Conservation (phyloP, 2,329 filamentous ascomycete genomes). For the Penicillium sp. region DNA sequence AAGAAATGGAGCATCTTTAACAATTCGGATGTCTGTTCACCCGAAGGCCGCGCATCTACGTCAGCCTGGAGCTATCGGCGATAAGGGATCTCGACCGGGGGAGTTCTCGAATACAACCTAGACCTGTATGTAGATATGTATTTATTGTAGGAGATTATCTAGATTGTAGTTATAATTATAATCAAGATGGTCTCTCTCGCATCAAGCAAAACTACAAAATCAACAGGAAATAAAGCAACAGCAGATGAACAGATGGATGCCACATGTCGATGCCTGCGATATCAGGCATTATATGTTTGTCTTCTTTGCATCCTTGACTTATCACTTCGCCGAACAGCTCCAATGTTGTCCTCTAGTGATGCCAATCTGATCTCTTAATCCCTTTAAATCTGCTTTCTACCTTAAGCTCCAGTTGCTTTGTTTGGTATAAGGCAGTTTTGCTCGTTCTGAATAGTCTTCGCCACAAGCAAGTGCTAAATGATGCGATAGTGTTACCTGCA, state of each 20-base stretch:
- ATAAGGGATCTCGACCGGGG: background rate
- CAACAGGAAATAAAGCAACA: background rate
- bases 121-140: background rate
- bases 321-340: background rate
- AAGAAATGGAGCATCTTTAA: background rate
- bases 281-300: conserved; percentile 5
- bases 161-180: background rate
- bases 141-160: background rate
- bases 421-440: background rate
- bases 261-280: background rate
- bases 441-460: background rate
- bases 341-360: background rate
- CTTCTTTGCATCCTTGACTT: conserved; percentile 9
- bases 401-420: background rate
- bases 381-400: background rate
- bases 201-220: background rate
- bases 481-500: background rate
- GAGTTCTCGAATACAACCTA: background rate
- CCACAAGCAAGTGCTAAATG: background rate
- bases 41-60: conserved; percentile 4
- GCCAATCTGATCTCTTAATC: background rate
- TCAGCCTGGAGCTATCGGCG: conserved; percentile 13
- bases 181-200: background rate
- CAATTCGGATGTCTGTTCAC: conserved; percentile 3
- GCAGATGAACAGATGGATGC: background rate